Conservation (phyloP, 202 grass and related monocot species). For the Carex arenaria region DNA sequence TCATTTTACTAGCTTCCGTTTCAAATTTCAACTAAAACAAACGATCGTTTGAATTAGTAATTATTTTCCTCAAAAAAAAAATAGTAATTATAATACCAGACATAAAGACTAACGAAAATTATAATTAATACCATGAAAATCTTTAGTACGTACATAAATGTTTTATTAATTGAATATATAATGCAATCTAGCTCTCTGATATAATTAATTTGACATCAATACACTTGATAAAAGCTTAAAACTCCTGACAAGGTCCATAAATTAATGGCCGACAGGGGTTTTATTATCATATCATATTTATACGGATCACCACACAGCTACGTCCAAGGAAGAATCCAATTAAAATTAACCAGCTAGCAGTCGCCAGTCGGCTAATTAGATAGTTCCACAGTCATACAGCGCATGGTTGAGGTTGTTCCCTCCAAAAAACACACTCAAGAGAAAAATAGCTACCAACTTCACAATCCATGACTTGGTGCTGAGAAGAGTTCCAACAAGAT, state of each 20-base stretch:
- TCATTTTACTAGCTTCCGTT: no score
- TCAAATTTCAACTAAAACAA: no score
- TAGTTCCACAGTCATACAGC: slow-evolving; percentile 16
- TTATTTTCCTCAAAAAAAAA: no score
- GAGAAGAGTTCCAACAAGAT: slow-evolving; percentile 13
- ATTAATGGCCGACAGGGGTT: background rate
- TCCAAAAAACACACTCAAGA: slow-evolving; percentile 30
- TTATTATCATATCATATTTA: background rate
- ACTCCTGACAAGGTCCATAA: background rate
- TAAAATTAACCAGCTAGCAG: background rate
- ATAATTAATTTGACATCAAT: background rate
- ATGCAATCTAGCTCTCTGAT: background rate
- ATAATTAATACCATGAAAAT: background rate
- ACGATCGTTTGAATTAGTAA: no score
- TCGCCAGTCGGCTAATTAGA: background rate
- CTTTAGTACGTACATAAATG: background rate
- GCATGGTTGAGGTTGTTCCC: slow-evolving; percentile 5
- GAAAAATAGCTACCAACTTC: slow-evolving; percentile 22
- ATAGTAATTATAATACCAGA: no score
- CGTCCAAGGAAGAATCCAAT: background rate
- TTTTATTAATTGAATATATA: background rate
- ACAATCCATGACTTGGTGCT: slow-evolving; percentile 4
- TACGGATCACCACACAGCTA: background rate
- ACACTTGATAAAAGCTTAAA: background rate
- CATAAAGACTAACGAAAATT: background rate